Percentiles rank a stretch among this genome's conserved stretches.
Evolutionary conservation across 2,329 filamentous ascomycete genomes (phyloP).

Genomic region (Kalaharituber pfeilii): DNA sequence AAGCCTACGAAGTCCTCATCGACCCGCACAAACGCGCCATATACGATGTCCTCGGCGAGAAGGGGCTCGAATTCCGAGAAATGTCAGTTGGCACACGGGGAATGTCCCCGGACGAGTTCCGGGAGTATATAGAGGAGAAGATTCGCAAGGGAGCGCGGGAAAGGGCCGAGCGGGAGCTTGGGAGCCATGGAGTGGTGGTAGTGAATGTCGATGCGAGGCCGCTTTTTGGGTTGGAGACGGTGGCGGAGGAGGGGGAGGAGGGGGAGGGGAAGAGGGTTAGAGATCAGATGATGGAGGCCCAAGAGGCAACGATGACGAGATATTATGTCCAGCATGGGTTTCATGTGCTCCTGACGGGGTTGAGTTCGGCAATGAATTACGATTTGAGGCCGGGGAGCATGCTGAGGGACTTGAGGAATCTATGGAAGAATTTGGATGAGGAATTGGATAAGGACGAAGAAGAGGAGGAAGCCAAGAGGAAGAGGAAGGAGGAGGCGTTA

Average conservation of each 20-base stretch:
- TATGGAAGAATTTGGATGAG: neutral
- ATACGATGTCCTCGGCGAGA: slow-evolving; percentile 27
- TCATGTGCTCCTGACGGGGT: slow-evolving; percentile 7
- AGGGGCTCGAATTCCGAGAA: slow-evolving; percentile 13
- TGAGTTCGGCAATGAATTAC: slow-evolving; percentile 8
- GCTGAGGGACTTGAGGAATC: neutral
- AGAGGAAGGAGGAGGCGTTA: too few species aligned
- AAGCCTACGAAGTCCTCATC: slow-evolving; percentile 35
- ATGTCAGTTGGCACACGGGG: slow-evolving; percentile 9
- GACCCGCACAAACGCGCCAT: slow-evolving; percentile 30
- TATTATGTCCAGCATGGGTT: slow-evolving; percentile 13
- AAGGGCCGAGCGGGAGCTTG: slow-evolving; percentile 13
- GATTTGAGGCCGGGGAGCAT: neutral
- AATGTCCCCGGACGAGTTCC: slow-evolving; percentile 16
- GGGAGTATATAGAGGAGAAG: slow-evolving; percentile 14
- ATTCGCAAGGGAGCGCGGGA: slow-evolving; percentile 10
- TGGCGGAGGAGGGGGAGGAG: neutral
- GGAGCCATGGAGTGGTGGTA: slow-evolving; percentile 8
- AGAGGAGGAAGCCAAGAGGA: neutral
- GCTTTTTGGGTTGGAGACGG: slow-evolving; percentile 4
- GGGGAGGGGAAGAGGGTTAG: neutral
- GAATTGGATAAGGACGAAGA: neutral
- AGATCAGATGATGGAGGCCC: neutral
- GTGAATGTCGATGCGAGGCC: slow-evolving; percentile 10
- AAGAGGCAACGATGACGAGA: slow-evolving; percentile 5